These are phyloP conservation scores for Alternaria tenuissima DNA, from an alignment of 2,329 filamentous ascomycete species.

Conservation along the genomic window DNA sequence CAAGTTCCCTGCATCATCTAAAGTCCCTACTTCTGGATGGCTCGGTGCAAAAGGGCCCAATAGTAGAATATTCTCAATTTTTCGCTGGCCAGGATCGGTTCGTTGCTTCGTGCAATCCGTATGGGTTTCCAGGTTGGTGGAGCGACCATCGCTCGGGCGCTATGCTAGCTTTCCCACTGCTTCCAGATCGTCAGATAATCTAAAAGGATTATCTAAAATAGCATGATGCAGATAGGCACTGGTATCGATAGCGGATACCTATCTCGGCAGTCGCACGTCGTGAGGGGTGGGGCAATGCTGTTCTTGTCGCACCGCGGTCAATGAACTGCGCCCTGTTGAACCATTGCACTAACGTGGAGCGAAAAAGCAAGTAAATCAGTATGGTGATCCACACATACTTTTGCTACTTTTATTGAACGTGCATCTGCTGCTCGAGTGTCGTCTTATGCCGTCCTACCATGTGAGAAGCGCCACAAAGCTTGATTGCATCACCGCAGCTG, in stretches of 20 bases:
- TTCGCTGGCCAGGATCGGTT: neutral
- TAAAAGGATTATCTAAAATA: neutral
- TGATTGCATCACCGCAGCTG: slow-evolving; percentile 35
- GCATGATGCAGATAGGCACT: neutral
- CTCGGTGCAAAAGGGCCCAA: neutral
- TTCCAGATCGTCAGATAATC: neutral
- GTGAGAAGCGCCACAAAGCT: slow-evolving; percentile 48
- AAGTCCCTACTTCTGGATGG: neutral
- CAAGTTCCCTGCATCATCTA: slow-evolving; percentile 7
- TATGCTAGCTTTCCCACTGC: slow-evolving; percentile 9
- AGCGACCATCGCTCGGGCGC: slow-evolving; percentile 10
- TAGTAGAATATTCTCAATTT: neutral
- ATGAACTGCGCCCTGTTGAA: neutral
- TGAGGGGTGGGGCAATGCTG: slow-evolving; percentile 1
- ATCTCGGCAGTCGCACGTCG: slow-evolving; percentile 14
- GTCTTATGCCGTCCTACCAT: slow-evolving; percentile 20
- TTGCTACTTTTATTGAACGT: slow-evolving; percentile 5
- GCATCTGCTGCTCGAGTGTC: slow-evolving; percentile 12
- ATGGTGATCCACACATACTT: neutral
- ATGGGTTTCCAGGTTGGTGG: slow-evolving; percentile 16
- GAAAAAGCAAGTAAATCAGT: neutral
- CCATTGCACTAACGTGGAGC: neutral
- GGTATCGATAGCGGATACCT: slow-evolving; percentile 9
- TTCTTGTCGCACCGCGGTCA: slow-evolving; percentile 8
- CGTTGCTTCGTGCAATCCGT: slow-evolving; percentile 1